Conservation (phyloP, 169 alveolate genomes). For the Plasmodium falciparum region DNA sequence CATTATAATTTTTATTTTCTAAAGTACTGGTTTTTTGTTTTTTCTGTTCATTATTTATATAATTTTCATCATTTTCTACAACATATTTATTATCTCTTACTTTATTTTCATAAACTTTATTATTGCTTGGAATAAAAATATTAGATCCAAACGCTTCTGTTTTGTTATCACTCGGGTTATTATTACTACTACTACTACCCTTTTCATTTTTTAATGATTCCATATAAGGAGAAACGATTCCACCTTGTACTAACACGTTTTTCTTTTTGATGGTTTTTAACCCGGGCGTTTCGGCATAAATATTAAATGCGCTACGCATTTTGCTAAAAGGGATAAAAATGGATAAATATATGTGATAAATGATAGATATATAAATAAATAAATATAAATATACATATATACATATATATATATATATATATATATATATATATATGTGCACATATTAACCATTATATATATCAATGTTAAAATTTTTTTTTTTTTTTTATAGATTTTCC, state of each 20-base stretch:
- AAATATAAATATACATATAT: background rate
- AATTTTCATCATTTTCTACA: background rate
- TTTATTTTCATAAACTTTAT: conserved; percentile 7
- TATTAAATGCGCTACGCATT: conserved; percentile 78
- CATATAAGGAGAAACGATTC: conserved; percentile 76
- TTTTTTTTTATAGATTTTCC: no score
- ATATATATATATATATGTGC: no score
- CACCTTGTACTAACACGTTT: conserved; percentile 35
- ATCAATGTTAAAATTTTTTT: no score
- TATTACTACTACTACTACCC: conserved; percentile 8
- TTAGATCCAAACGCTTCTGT: conserved; percentile 23
- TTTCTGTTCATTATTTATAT: conserved; percentile 2
- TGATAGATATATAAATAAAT: background rate
- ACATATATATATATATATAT: no score
- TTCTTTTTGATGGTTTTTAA: conserved; percentile 78
- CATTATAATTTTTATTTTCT: background rate
- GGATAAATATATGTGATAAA: background rate
- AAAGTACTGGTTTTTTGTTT: background rate
- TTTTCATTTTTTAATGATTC: conserved; percentile 78
- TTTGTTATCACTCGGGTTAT: conserved; percentile 34
- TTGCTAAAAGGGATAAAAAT: conserved; percentile 42
- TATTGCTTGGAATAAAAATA: conserved; percentile 8
- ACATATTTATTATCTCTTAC: background rate
- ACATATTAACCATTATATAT: no score
- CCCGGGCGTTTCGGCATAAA: conserved; percentile 86